phyloP scores from a whole-genome alignment of 139 green algal genomes.

The Closterium sp. region DNA sequence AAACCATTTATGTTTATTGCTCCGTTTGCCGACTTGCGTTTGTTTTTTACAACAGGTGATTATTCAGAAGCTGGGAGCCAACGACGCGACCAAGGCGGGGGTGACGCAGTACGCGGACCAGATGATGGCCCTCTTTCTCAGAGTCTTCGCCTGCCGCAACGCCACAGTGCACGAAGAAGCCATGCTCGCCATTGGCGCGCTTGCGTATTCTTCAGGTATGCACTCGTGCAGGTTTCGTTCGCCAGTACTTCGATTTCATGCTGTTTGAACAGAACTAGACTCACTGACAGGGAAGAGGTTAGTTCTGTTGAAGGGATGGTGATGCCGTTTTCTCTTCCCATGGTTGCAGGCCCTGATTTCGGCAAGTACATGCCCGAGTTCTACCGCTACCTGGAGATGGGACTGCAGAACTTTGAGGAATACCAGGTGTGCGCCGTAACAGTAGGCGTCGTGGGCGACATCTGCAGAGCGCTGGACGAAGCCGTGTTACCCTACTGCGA shows the following conservation, averaged over 20 bases:
- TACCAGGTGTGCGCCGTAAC: constrained; percentile 63
- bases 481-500: constrained; percentile 81
- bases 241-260: not conserved
- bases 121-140: constrained; percentile 75
- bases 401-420: constrained; percentile 83
- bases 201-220: constrained; percentile 69
- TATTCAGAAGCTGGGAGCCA: constrained; percentile 78
- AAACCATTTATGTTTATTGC: constrained; percentile 45
- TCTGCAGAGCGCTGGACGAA: constrained; percentile 79
- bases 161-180: constrained; percentile 89
- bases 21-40: too few species aligned
- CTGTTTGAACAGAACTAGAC: too few species aligned
- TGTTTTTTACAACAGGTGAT: constrained; percentile 52
- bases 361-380: constrained; percentile 88
- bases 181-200: constrained; percentile 86
- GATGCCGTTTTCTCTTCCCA: not conserved
- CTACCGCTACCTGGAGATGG: constrained; percentile 77
- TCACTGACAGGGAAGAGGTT: not conserved
- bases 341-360: constrained; percentile 69
- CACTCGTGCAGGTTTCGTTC: not conserved
- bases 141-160: constrained; percentile 59
- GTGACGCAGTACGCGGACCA: constrained; percentile 73
- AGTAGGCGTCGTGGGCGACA: constrained; percentile 88
- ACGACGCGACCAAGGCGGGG: constrained; percentile 65
- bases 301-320: not conserved